Evolutionary conservation across 768 basidiomycete species (phyloP).

Genomic region (Pleurotus djamor): DNA sequence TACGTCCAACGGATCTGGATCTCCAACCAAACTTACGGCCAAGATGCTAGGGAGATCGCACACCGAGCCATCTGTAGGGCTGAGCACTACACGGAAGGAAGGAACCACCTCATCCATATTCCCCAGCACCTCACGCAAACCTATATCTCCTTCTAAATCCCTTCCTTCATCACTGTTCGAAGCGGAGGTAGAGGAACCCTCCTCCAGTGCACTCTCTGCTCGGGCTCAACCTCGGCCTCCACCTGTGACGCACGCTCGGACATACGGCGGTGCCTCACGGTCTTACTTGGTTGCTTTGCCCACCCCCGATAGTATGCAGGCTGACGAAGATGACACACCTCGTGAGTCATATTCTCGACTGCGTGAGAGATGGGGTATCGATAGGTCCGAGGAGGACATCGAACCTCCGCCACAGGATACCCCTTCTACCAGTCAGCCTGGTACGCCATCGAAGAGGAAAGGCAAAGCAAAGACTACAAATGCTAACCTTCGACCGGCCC

Average conservation of each 20-base stretch:
- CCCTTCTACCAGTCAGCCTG: slow-evolving; percentile 16
- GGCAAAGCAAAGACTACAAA: slow-evolving; percentile 35
- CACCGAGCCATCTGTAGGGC: slow-evolving; percentile 55
- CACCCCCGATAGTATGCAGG: slow-evolving; percentile 34
- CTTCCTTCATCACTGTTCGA: slow-evolving; percentile 21
- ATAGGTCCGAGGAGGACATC: slow-evolving; percentile 74
- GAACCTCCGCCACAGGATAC: slow-evolving; percentile 24
- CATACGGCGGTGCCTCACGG: slow-evolving; percentile 77
- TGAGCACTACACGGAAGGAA: not conserved
- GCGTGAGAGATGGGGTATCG: slow-evolving; percentile 79
- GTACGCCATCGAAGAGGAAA: slow-evolving; percentile 36
- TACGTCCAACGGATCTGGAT: slow-evolving; percentile 14
- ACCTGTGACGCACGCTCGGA: slow-evolving; percentile 43
- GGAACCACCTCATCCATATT: slow-evolving; percentile 12
- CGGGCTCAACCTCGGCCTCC: slow-evolving; percentile 23
- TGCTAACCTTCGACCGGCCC: slow-evolving; percentile 19
- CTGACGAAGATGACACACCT: slow-evolving; percentile 41
- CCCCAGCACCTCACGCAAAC: slow-evolving; percentile 8
- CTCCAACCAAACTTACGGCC: slow-evolving; percentile 50
- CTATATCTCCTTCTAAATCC: slow-evolving; percentile 1
- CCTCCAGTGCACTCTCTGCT: slow-evolving; percentile 12
- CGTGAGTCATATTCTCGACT: slow-evolving; percentile 78
- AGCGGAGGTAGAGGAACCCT: slow-evolving; percentile 11
- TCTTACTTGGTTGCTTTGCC: slow-evolving; percentile 74
- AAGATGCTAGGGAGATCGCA: slow-evolving; percentile 73